Evolutionary conservation across 768 basidiomycete species (phyloP).

Genomic region (Udeniomyces megalosporus): DNA sequence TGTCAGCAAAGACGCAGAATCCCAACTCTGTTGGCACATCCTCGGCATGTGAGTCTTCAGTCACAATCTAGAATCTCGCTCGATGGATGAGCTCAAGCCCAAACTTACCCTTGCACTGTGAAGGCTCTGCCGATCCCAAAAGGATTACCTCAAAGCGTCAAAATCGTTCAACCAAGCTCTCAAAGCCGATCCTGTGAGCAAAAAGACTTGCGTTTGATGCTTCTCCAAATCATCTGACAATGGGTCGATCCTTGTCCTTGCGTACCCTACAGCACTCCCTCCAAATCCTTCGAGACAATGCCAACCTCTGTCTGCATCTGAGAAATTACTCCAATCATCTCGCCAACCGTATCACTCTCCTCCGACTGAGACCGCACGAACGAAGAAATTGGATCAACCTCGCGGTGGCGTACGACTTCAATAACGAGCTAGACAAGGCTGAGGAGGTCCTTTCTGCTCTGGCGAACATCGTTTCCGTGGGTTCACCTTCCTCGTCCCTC

Average conservation of each 20-base stretch:
- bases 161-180: slow-evolving; percentile 84
- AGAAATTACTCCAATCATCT: slow-evolving; percentile 61
- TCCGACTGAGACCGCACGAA: slow-evolving; percentile 60
- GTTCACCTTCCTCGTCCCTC: too few species aligned
- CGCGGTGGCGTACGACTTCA: slow-evolving; percentile 75
- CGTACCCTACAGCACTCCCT: slow-evolving; percentile 56
- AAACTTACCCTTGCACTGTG: neutral
- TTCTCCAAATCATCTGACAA: neutral
- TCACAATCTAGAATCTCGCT: neutral
- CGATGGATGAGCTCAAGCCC: too few species aligned
- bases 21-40: slow-evolving; percentile 68
- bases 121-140: slow-evolving; percentile 10
- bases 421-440: slow-evolving; percentile 54
- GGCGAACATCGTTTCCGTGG: slow-evolving; percentile 52
- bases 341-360: slow-evolving; percentile 63
- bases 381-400: slow-evolving; percentile 81
- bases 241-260: neutral
- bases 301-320: slow-evolving; percentile 73
- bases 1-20: slow-evolving; percentile 53
- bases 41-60: slow-evolving; percentile 47
- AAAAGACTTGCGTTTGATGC: slow-evolving; percentile 22
- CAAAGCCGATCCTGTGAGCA: slow-evolving; percentile 62
- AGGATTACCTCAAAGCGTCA: slow-evolving; percentile 41
- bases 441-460: slow-evolving; percentile 58
- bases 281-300: slow-evolving; percentile 80